Base-by-base conservation (phyloP, 2,329 filamentous ascomycete genomes). In the Colletotrichum cuscutae region DNA sequence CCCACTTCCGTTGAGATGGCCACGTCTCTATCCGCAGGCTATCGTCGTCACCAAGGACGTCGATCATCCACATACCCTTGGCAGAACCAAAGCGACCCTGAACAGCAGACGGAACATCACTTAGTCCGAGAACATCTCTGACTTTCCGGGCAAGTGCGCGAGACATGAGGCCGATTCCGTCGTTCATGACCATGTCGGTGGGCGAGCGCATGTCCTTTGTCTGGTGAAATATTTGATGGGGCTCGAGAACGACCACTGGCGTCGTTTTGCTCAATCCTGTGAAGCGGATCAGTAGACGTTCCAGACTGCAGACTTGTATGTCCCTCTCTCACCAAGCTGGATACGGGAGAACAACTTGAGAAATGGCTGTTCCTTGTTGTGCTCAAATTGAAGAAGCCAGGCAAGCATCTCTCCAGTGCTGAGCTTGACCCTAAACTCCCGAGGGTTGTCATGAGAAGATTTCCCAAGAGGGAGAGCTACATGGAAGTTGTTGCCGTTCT, bases 1-100 rank as follows among this genome's bases (percentile, higher is more conserved):
- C 72, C 86, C 93, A 95, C 76, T 96, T 96, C 1, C 86, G 81
- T 72, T 96, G 94, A 0, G 92, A 94, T 0, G 84, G 85, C 68
- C 86, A 90, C 0, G 92, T 89, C 68, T 91, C 86, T 54, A 95
- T 93, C 92, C 91, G 94, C 19, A 90, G 81, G 0, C 84, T 78
- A 1, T 86, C 82, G 1, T 82, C 81, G 0, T 80, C 80, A 30
- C 88, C 86, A 0, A 83, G 77, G 0, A 85, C 83, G 75, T 92
- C 90, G 5, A 92, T 80, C 59, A 92, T 86, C 93, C 93, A 95
- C 75, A 95, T 85, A 0, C 94, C 94, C 79, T 96, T 96, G 0
- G 92, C 92, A 22, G 92, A 89, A 11, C 90, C 92, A 46, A 95
- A 88, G 0, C 94, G 88, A 1, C 85, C 93, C 79, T 96, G 94